Evolutionary conservation across 805 yeast genomes (phyloP).

Genomic region (Kodamaea lidongshanica): DNA sequence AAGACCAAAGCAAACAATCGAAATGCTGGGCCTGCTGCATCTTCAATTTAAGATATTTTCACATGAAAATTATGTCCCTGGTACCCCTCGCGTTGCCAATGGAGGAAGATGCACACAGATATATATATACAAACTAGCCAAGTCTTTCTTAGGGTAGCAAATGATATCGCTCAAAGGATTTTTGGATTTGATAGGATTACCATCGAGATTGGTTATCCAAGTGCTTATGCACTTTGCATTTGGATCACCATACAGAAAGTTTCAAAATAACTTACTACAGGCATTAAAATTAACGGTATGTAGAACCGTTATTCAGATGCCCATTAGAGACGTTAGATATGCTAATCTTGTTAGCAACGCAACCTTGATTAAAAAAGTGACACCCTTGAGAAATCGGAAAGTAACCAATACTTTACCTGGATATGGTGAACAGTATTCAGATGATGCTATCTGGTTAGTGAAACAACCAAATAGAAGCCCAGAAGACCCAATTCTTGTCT

Average conservation of each 20-base stretch:
- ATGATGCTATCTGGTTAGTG: constrained; percentile 29
- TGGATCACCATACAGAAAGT: constrained; percentile 16
- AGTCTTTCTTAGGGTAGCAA: too few species aligned
- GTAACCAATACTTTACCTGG: constrained; percentile 16
- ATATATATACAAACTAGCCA: too few species aligned
- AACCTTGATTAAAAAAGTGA: constrained; percentile 11
- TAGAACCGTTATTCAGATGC: constrained; percentile 12
- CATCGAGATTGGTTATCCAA: constrained; percentile 11
- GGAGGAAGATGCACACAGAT: too few species aligned
- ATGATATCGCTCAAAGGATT: constrained; percentile 8
- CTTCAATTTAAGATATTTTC: too few species aligned
- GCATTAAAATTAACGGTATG: constrained; percentile 13
- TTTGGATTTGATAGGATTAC: constrained; percentile 10
- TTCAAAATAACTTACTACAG: constrained; percentile 8
- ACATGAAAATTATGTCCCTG: too few species aligned
- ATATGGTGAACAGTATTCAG: constrained; percentile 28
- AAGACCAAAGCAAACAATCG: too few species aligned
- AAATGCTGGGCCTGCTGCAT: too few species aligned
- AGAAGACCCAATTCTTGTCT: constrained; percentile 28
- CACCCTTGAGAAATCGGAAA: constrained; percentile 3
- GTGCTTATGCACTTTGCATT: constrained; percentile 9
- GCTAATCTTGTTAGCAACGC: constrained; percentile 9
- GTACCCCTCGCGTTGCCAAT: too few species aligned
- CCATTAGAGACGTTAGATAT: constrained; percentile 10
- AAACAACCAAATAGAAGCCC: constrained; percentile 20